Conservation (phyloP, 2,329 filamentous ascomycete species). For the Amauroascus niger region DNA sequence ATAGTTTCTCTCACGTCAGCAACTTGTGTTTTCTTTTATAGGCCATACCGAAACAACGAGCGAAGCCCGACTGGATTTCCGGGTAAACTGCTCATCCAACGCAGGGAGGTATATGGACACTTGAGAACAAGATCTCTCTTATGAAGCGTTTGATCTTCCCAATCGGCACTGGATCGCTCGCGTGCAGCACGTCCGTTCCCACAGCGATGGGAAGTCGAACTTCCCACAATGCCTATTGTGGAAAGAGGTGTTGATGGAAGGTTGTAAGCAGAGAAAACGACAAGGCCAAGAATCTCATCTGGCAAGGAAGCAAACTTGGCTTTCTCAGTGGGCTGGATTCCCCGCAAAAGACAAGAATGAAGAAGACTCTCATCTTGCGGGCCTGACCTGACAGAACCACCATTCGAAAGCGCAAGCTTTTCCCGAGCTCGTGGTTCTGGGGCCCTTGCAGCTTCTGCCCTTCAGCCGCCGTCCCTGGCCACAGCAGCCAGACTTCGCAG, state of each 20-base stretch:
- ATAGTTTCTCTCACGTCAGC: neutral
- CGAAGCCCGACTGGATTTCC: neutral
- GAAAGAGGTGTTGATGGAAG: too few species aligned
- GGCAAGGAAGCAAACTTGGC: too few species aligned
- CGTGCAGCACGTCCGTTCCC: too few species aligned
- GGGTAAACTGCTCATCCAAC: too few species aligned
- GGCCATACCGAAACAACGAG: neutral
- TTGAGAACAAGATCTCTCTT: too few species aligned
- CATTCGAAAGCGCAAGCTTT: neutral
- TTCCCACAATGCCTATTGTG: too few species aligned
- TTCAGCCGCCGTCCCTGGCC: neutral
- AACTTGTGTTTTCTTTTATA: neutral
- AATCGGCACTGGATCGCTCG: too few species aligned
- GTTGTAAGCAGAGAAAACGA: too few species aligned
- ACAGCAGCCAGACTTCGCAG: neutral
- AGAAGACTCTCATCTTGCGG: neutral
- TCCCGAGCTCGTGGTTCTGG: neutral
- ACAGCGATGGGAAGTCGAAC: too few species aligned
- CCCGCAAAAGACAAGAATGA: neutral
- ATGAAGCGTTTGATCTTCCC: too few species aligned
- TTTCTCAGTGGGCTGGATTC: neutral
- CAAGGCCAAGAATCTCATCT: too few species aligned
- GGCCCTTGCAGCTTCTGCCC: neutral
- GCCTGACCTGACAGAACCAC: neutral
- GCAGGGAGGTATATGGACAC: too few species aligned